Percentiles rank a stretch among this genome's conserved stretches.
Evolutionary conservation across 257 asterid genomes (phyloP).

Genomic region (Fraxinus quadrangulata): DNA sequence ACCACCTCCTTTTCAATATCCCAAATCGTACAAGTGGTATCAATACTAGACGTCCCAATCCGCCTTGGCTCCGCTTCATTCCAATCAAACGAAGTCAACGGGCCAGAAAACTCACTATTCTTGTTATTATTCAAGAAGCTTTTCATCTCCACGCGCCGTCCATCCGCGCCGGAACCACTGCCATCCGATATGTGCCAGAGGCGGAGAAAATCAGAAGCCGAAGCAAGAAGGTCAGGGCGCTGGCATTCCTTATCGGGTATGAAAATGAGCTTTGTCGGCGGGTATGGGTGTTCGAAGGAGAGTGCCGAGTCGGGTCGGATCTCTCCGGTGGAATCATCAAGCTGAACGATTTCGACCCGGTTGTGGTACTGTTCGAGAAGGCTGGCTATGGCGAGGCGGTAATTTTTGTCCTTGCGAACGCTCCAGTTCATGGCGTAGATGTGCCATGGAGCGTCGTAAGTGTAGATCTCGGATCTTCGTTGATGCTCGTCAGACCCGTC

Average conservation of each 20-base stretch:
- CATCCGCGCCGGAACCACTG: slow-evolving; percentile 31
- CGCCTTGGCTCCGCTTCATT: slow-evolving; percentile 93
- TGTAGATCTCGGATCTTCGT: slow-evolving; percentile 95
- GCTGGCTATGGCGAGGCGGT: slow-evolving; percentile 88
- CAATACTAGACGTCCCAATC: slow-evolving; percentile 92
- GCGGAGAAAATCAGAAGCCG: slow-evolving; percentile 86
- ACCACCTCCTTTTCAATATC: slow-evolving; percentile 92
- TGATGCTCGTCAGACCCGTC: slow-evolving; percentile 94
- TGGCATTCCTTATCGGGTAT: slow-evolving; percentile 93
- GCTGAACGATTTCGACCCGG: slow-evolving; percentile 83
- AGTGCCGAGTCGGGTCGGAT: slow-evolving; percentile 75
- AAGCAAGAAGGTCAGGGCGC: slow-evolving; percentile 84
- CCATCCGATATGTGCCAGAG: slow-evolving; percentile 74
- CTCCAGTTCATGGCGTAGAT: slow-evolving; percentile 96
- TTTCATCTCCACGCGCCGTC: slow-evolving; percentile 67
- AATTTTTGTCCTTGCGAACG: slow-evolving; percentile 81
- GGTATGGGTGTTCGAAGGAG: slow-evolving; percentile 91
- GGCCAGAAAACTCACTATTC: slow-evolving; percentile 86
- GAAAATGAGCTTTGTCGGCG: slow-evolving; percentile 86
- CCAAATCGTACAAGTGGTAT: slow-evolving; percentile 95
- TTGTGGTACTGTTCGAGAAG: slow-evolving; percentile 80
- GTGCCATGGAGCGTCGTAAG: slow-evolving; percentile 99
- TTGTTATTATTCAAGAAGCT: slow-evolving; percentile 66
- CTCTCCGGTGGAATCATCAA: slow-evolving; percentile 80
- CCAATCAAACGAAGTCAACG: slow-evolving; percentile 94